phyloP scores from a whole-genome alignment of 2,329 filamentous ascomycete genomes.

The Pseudogymnoascus sp. region DNA sequence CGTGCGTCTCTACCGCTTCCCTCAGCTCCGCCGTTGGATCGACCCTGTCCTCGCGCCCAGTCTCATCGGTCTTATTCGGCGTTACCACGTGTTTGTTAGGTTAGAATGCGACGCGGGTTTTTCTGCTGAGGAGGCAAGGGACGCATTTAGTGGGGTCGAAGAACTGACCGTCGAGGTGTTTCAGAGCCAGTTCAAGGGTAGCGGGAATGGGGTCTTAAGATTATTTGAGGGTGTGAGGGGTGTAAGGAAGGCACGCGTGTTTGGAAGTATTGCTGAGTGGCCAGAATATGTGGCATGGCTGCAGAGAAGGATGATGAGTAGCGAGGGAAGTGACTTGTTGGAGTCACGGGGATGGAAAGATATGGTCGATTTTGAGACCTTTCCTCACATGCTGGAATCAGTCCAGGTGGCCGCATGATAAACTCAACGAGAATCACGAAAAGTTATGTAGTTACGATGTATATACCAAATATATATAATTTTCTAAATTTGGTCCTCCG shows the following conservation, averaged over 20 bases:
- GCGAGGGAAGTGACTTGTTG: conserved; percentile 7
- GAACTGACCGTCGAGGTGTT: conserved; percentile 43
- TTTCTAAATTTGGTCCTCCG: neutral
- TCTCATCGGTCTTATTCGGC: conserved; percentile 31
- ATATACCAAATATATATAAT: conserved; percentile 2
- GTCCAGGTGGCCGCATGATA: neutral
- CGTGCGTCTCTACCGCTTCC: conserved; percentile 36
- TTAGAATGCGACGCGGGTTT: conserved; percentile 44
- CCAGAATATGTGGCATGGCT: conserved; percentile 26
- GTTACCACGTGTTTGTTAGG: conserved; percentile 39
- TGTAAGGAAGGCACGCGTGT: conserved; percentile 35
- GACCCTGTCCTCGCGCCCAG: conserved; percentile 29
- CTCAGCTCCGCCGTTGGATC: conserved; percentile 33
- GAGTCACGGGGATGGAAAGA: neutral
- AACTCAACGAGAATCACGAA: neutral
- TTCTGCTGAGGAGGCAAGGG: conserved; percentile 30
- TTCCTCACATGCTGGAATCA: neutral
- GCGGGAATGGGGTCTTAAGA: conserved; percentile 35
- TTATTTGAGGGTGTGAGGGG: conserved; percentile 40
- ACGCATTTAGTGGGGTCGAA: conserved; percentile 39
- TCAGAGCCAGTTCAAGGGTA: conserved; percentile 37
- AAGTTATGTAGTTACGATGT: neutral
- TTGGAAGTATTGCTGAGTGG: conserved; percentile 24
- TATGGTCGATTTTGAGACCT: neutral
- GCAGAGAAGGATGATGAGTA: conserved; percentile 20